phyloP scores from a whole-genome alignment of 495 filamentous ascomycete genomes.

The Staphylotrichum longicolle region DNA sequence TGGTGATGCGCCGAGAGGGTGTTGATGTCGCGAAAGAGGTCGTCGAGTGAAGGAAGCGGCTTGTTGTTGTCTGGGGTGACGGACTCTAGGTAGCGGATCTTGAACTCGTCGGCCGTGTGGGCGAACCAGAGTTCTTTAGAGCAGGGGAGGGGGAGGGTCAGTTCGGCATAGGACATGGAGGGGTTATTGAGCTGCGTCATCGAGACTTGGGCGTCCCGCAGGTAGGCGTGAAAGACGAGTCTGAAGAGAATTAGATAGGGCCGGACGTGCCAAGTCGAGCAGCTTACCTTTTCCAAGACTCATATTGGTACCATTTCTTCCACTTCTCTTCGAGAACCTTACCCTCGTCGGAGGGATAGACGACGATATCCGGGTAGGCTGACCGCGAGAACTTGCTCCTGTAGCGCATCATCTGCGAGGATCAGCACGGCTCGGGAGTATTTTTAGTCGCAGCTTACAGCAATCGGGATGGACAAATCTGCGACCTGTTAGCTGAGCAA shows the following conservation, averaged over 20 bases:
- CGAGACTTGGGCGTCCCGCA: constrained; percentile 58
- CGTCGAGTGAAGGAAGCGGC: constrained; percentile 48
- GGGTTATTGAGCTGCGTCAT: constrained; percentile 57
- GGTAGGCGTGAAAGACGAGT: constrained; percentile 55
- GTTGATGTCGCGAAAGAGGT: constrained; percentile 53
- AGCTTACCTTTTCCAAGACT: constrained; percentile 52
- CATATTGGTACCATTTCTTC: constrained; percentile 56
- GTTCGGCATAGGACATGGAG: constrained; percentile 61
- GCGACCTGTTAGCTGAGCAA: constrained; percentile 9
- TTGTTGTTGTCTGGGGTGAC: constrained; percentile 29
- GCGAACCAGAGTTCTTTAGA: constrained; percentile 57
- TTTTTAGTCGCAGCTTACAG: constrained; percentile 16
- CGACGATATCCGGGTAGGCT: constrained; percentile 46
- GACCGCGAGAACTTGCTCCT: constrained; percentile 45
- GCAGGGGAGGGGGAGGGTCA: constrained; percentile 58
- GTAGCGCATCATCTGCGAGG: constrained; percentile 45
- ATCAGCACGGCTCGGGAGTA: constrained; percentile 10
- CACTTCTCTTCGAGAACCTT: constrained; percentile 55
- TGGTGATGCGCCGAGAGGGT: constrained; percentile 40
- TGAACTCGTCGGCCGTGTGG: constrained; percentile 55
- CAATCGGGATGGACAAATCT: constrained; percentile 32
- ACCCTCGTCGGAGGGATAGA: constrained; percentile 46
- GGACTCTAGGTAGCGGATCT: constrained; percentile 44
- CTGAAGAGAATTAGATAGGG: constrained; percentile 28
- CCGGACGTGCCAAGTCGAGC: background rate